phyloP scores from a whole-genome alignment of 2,329 filamentous ascomycete genomes.

The Erysiphe neolycopersici region DNA sequence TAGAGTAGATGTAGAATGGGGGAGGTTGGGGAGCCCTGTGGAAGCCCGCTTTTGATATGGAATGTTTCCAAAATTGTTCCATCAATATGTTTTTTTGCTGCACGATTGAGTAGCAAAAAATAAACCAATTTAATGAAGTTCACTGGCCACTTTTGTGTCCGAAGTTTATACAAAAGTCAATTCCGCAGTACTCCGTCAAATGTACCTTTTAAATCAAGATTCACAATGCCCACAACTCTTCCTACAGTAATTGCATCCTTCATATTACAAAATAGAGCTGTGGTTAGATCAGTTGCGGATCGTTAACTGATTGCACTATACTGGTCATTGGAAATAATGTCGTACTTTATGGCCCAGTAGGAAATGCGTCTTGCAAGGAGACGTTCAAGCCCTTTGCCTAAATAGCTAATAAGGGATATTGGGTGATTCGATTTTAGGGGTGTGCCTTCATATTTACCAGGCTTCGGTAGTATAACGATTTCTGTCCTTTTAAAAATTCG shows the following conservation, averaged over 20 bases:
- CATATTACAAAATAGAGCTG: neutral
- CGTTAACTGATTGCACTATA: neutral
- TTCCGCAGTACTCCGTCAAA: neutral
- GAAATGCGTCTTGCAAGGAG: neutral
- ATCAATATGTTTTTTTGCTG: neutral
- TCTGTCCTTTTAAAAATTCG: too few species aligned
- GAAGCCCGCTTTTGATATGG: neutral
- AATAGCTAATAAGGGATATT: too few species aligned
- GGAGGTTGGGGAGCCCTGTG: neutral
- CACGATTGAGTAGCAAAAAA: neutral
- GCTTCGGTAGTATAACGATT: too few species aligned
- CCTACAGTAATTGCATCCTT: neutral
- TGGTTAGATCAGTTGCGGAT: neutral
- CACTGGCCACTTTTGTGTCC: neutral
- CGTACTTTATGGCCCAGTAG: neutral
- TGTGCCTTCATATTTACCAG: too few species aligned
- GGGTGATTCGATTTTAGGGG: too few species aligned
- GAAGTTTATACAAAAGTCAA: neutral
- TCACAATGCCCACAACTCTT: neutral
- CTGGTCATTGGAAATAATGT: neutral
- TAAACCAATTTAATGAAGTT: neutral
- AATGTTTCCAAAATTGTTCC: neutral
- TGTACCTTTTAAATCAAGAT: neutral
- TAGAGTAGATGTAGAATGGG: neutral
- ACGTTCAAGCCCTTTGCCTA: too few species aligned